Evolutionary conservation across 106 monocot species (phyloP).

Genomic region (Posidonia australis): DNA sequence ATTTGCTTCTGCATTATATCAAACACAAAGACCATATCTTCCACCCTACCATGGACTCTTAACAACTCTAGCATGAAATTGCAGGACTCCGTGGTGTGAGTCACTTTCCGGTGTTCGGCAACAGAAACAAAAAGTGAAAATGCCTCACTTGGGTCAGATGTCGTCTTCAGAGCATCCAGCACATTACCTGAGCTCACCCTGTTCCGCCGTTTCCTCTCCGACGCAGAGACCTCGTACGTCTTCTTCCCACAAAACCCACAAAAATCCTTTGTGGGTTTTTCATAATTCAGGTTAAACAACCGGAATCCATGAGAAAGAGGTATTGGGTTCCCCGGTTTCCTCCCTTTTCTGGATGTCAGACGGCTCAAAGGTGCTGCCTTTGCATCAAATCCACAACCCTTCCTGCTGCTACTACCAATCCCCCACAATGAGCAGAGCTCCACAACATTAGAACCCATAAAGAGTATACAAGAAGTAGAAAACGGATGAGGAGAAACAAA

Average conservation of each 20-base stretch:
- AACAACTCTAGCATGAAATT: constrained; percentile 89
- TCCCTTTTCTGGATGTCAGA: not conserved
- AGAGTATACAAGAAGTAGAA: not conserved
- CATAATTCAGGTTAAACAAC: not conserved
- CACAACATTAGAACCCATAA: not conserved
- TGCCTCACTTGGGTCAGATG: constrained; percentile 38
- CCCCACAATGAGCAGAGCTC: not conserved
- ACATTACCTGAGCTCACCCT: constrained; percentile 42
- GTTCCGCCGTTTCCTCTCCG: not conserved
- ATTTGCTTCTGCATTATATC: constrained; percentile 94
- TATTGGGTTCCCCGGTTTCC: not conserved
- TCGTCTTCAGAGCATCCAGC: constrained; percentile 33
- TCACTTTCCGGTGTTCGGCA: constrained; percentile 26
- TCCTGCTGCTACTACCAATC: not conserved
- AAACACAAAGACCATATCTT: constrained; percentile 77
- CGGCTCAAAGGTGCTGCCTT: not conserved
- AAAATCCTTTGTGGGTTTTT: not conserved
- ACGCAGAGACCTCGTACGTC: not conserved
- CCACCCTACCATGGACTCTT: constrained; percentile 40
- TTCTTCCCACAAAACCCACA: not conserved
- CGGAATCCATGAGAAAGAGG: not conserved
- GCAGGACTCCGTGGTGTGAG: constrained; percentile 75
- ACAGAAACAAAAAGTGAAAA: constrained; percentile 47
- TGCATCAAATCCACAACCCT: not conserved
- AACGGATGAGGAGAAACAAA: not conserved